Base-by-base conservation (phyloP, 2,329 filamentous ascomycete species). In the Arthrobotrys entomopaga region DNA sequence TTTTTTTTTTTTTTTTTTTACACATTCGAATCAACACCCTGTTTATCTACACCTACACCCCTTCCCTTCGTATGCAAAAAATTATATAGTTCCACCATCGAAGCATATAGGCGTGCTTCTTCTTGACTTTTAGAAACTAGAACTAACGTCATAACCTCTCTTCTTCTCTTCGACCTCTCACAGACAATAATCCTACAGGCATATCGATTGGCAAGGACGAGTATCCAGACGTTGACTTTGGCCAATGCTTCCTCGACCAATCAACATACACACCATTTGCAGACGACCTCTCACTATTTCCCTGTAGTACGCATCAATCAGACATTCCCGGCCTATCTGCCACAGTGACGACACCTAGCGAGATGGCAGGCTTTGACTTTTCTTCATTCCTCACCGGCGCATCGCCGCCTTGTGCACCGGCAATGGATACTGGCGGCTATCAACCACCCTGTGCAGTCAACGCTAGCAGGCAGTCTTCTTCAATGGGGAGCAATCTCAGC, bases 341-440 rank as follows among this genome's bases (percentile, higher is more conserved):
- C 24, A 74, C 70, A 43, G 70, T 74, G 49, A 52, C 70, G 43
- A 74, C 70, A 29, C 70, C 70, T 1, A 74, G 70, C 52, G 70
- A 74, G 63, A 74, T 74, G 70, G 70, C 70, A 52, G 70, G 70
- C n/a, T 74, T 74, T 50, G 70, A 74, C 57, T 74, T 74, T 49
- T 74, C 70, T 22, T 74, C 70, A 24, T 74, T 74, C 42, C 59
- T 74, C 54, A 74, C 70, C 49, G 70, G 70, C 58, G 70, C 70
- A 19, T 74, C 70, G 11, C 70, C 70, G 52, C 70, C 70, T n/a
- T 74, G 70, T 52, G 70, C 63, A 34, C 63, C 63, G 24, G 15
- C 70, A 56, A 49, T 61, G 65, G 19, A 64, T 61, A 57, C 61
- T 19, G 42, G 42, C 42, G 42, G 70, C 16, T 66, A 53, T 50